Evolutionary conservation across 495 filamentous ascomycete species (phyloP).

Genomic region (Sphaerosporella brunnea): DNA sequence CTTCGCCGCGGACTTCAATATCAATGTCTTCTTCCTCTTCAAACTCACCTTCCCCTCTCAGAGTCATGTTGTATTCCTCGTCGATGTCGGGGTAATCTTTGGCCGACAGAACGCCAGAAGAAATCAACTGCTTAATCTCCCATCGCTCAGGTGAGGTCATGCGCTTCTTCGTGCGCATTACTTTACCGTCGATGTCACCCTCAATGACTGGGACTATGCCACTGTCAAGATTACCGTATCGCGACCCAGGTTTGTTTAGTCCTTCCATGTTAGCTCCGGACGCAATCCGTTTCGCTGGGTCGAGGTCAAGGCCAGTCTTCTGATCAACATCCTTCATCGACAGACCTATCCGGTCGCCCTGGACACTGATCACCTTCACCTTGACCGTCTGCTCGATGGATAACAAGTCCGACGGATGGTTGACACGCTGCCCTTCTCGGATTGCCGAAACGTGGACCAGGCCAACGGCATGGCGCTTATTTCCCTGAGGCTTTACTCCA

Average conservation of each 20-base stretch:
- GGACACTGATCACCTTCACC: slow-evolving; percentile 79
- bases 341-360: slow-evolving; percentile 60
- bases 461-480: slow-evolving; percentile 51
- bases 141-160: slow-evolving; percentile 92
- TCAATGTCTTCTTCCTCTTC: slow-evolving; percentile 95
- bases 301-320: slow-evolving; percentile 65
- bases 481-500: slow-evolving; percentile 38
- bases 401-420: slow-evolving; percentile 78
- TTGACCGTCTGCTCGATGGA: slow-evolving; percentile 68
- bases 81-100: slow-evolving; percentile 88
- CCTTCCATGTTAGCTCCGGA: slow-evolving; percentile 85
- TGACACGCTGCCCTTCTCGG: slow-evolving; percentile 68
- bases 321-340: slow-evolving; percentile 98
- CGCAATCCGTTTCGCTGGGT: slow-evolving; percentile 61
- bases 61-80: slow-evolving; percentile 75
- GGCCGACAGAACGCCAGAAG: slow-evolving; percentile 77
- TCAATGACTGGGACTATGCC: slow-evolving; percentile 48
- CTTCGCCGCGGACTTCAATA: slow-evolving; percentile 90
- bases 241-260: slow-evolving; percentile 40
- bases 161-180: slow-evolving; percentile 54
- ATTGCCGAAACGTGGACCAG: slow-evolving; percentile 95
- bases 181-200: slow-evolving; percentile 36
- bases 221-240: slow-evolving; percentile 42
- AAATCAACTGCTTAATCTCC: slow-evolving; percentile 94
- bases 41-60: slow-evolving; percentile 71